Percentiles rank a stretch among this genome's conserved stretches.
Conservation (phyloP, 1,139 yeast genomes). For the Yamadazyma taylorii region DNA sequence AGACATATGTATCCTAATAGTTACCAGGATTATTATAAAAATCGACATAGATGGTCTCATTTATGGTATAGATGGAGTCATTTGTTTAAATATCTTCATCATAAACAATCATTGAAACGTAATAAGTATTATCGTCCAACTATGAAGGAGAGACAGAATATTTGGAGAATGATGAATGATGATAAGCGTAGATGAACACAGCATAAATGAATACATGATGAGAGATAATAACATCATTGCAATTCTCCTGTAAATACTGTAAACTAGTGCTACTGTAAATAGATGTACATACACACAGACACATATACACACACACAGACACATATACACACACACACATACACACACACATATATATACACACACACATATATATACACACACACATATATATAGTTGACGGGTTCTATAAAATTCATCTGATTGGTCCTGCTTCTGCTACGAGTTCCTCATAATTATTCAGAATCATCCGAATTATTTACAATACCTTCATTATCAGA, state of each 20-base stretch:
- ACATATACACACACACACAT: too few species aligned
- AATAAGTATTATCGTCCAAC: constrained; percentile 39
- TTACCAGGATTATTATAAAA: background rate
- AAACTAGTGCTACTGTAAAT: constrained; percentile 5
- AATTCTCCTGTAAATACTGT: constrained; percentile 5
- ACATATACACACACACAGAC: too few species aligned
- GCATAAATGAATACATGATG: too few species aligned
- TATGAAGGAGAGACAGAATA: constrained; percentile 53
- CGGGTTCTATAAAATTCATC: constrained; percentile 1
- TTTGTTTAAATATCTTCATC: background rate
- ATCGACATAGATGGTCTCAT: constrained; percentile 5
- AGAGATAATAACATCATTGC: too few species aligned
- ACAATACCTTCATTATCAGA: constrained; percentile 28
- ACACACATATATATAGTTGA: too few species aligned
- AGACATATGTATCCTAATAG: background rate
- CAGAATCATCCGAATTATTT: constrained; percentile 32
- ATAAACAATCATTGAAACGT: constrained; percentile 7
- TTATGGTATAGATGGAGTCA: constrained; percentile 4
- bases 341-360: too few species aligned
- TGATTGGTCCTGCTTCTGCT: too few species aligned
- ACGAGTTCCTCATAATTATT: too few species aligned
- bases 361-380: too few species aligned
- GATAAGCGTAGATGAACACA: constrained; percentile 44
- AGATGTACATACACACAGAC: background rate
- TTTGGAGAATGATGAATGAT: constrained; percentile 76